These are phyloP conservation scores for Leptomonas pyrrhocoris DNA, from an alignment of 208 protist genomes.

Conservation along the genomic window DNA sequence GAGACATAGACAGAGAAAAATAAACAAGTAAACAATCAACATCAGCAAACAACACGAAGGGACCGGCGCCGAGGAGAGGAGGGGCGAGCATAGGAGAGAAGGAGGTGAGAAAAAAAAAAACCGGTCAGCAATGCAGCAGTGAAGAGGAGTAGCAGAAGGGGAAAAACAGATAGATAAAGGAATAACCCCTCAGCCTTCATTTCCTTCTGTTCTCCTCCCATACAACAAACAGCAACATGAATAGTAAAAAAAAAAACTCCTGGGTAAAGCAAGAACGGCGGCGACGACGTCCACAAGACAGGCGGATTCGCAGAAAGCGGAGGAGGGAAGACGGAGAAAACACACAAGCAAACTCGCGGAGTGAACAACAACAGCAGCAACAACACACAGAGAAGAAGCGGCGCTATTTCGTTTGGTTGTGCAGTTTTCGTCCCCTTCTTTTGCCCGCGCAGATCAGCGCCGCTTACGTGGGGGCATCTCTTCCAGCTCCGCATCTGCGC, in stretches of 20 bases:
- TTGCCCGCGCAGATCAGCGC: background rate
- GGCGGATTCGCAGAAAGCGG: too few species aligned
- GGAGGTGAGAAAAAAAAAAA: constrained; percentile 3
- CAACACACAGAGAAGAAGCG: too few species aligned
- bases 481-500: constrained; percentile 54
- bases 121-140: background rate
- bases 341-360: too few species aligned
- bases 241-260: constrained; percentile 14
- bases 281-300: too few species aligned
- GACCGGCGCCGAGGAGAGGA: too few species aligned
- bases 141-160: background rate
- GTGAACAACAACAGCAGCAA: too few species aligned
- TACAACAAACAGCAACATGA: background rate
- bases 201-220: too few species aligned
- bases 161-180: constrained; percentile 17
- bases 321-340: too few species aligned
- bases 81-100: too few species aligned
- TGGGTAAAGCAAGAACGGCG: too few species aligned
- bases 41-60: too few species aligned
- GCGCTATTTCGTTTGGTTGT: background rate
- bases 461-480: constrained; percentile 44
- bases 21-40: constrained; percentile 4
- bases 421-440: background rate
- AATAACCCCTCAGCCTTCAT: background rate
- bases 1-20: background rate